These are phyloP conservation scores for Epichloe gansuensis DNA, from an alignment of 2,329 filamentous ascomycete species.

Conservation along the genomic window DNA sequence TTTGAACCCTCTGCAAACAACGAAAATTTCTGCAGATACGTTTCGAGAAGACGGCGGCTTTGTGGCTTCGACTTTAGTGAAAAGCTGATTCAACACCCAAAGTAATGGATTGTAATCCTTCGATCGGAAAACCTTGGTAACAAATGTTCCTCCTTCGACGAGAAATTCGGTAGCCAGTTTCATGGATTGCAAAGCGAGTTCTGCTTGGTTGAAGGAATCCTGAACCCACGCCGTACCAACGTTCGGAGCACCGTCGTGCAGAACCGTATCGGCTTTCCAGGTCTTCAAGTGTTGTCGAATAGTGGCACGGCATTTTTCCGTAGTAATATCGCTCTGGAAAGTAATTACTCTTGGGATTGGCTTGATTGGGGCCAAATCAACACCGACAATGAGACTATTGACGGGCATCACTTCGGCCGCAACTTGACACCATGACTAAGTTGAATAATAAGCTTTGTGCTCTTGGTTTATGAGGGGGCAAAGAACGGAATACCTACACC, in stretches of 20 bases:
- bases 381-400: constrained; percentile 81
- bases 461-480: neutral
- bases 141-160: constrained; percentile 77
- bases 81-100: constrained; percentile 97
- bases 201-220: constrained; percentile 95
- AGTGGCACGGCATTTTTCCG: constrained; percentile 85
- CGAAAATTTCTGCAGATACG: constrained; percentile 96
- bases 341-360: constrained; percentile 86
- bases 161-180: constrained; percentile 93
- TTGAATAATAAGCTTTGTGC: neutral
- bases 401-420: constrained; percentile 89
- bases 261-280: constrained; percentile 88
- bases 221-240: constrained; percentile 97
- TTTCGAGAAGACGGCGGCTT: constrained; percentile 94
- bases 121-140: constrained; percentile 93
- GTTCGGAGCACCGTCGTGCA: constrained; percentile 95
- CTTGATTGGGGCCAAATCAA: constrained; percentile 92
- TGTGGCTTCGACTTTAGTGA: constrained; percentile 88
- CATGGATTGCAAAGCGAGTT: constrained; percentile 78
- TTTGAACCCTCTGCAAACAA: constrained; percentile 91
- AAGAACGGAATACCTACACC: constrained; percentile 45
- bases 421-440: constrained; percentile 89
- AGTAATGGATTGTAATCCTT: constrained; percentile 94
- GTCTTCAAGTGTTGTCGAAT: constrained; percentile 84
- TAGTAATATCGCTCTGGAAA: constrained; percentile 97